Evolutionary conservation across 2,329 filamentous ascomycete species (phyloP), one percentile per base, ranked within the genome.

Genomic region (Aspergillus udagawae): DNA sequence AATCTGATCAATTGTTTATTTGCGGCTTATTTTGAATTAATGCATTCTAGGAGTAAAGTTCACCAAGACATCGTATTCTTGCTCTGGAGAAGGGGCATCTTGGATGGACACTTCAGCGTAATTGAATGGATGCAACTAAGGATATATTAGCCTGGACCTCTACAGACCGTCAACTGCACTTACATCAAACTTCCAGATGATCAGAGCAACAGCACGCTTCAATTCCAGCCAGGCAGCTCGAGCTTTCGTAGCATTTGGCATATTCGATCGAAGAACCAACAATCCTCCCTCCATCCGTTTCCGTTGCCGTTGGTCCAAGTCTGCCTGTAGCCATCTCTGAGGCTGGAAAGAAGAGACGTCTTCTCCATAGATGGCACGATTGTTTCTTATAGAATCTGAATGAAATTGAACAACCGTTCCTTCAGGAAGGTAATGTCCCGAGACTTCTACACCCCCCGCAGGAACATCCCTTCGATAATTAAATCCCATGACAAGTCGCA

Each of bases 141-240:
- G 8, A 23, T 14, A 56, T 48, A 27, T 28, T 3, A 20, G 41
- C 12, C 17, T 52, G 4, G 47, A 23, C 21, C 9, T 23, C 21
- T 25, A 6, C n/a, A 47, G 4, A 7, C 23, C 7, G 21, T 8
- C 5, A 14, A 47, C 12, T 14, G 44, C 9, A 52, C 60, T 42
- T 12, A 64, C 63, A 50, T 63, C 45, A 14, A 64, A 64, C 12
- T 56, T 54, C 29, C 56, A 21, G 3, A 65, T 23, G 1, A 64
- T 25, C 14, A 60, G n/a, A n/a, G 59, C 59, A 28, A 58, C 28
- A 1, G 55, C 48, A 23, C 61, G 64, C 29, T 63, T 64, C 53
- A 63, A 5, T 10, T 60, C 57, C 28, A 59, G 29, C 63, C 60
- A 64, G 1, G 45, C 56, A 12, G 53, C 53, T 14, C 55, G 45